Conservation (phyloP, 768 basidiomycete genomes). For the Naganishia vaughanmartiniae region DNA sequence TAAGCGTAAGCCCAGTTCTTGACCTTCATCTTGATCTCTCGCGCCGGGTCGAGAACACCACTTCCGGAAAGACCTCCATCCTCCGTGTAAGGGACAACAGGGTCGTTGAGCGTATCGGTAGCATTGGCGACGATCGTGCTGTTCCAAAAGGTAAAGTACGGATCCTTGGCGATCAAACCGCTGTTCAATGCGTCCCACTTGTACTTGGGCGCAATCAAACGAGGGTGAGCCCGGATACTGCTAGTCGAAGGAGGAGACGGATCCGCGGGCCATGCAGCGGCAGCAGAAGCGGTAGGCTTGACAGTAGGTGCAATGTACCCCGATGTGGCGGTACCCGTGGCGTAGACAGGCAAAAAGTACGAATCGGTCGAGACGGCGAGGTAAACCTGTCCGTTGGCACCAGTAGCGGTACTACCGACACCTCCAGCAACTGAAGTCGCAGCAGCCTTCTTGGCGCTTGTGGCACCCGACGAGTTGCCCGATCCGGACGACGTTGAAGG, state of each 20-base stretch:
- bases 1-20: constrained; percentile 91
- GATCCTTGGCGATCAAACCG: constrained; percentile 70
- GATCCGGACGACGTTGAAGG: constrained; percentile 34
- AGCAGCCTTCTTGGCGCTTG: constrained; percentile 51
- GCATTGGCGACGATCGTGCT: constrained; percentile 86
- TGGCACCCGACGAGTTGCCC: constrained; percentile 34
- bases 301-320: constrained; percentile 57
- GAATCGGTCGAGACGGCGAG: constrained; percentile 76
- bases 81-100: constrained; percentile 69
- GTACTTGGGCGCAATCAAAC: constrained; percentile 84
- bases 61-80: constrained; percentile 68
- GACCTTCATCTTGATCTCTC: constrained; percentile 82
- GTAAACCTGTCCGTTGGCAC: constrained; percentile 43
- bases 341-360: constrained; percentile 80
- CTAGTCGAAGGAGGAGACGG: constrained; percentile 66
- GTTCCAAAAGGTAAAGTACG: constrained; percentile 87
- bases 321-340: constrained; percentile 68
- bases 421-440: constrained; percentile 37
- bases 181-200: constrained; percentile 80
- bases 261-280: constrained; percentile 73
- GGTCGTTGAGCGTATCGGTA: constrained; percentile 56
- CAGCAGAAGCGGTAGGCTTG: constrained; percentile 34
- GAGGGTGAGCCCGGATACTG: constrained; percentile 75
- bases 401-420: constrained; percentile 39
- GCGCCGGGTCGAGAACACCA: constrained; percentile 86